Conservation (phyloP, 2,329 filamentous ascomycete genomes). For the Orbilia brochopaga region DNA sequence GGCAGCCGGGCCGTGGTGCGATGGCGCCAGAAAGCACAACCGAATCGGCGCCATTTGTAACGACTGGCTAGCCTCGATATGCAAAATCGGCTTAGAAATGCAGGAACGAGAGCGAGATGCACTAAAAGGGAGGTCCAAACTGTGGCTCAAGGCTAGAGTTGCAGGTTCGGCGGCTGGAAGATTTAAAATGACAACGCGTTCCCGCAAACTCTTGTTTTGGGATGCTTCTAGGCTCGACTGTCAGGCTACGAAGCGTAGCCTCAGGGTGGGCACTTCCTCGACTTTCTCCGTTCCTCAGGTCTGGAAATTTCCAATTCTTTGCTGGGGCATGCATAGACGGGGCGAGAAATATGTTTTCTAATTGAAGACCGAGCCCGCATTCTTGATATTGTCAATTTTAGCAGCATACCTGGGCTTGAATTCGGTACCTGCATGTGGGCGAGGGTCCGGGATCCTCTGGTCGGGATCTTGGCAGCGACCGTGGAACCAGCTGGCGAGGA, state of each 20-base stretch:
- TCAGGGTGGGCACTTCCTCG: conserved; percentile 18
- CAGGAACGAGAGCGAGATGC: conserved; percentile 31
- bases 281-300: background rate
- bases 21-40: conserved; percentile 24
- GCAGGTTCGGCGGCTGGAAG: conserved; percentile 26
- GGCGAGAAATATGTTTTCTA: background rate
- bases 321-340: background rate
- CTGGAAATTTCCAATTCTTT: background rate
- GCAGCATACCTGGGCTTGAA: conserved; percentile 19
- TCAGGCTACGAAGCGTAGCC: conserved; percentile 30
- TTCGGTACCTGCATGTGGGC: conserved; percentile 47
- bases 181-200: conserved; percentile 35
- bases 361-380: background rate
- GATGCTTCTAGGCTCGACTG: conserved; percentile 16
- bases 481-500: background rate
- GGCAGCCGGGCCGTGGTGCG: conserved; percentile 10
- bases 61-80: conserved; percentile 31
- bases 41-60: conserved; percentile 36
- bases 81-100: conserved; percentile 41
- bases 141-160: conserved; percentile 23
- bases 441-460: conserved; percentile 28
- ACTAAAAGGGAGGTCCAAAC: conserved; percentile 34
- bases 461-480: conserved; percentile 10
- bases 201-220: background rate
- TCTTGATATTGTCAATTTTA: background rate